Base-by-base conservation (phyloP, 345 rosid species). In the Viola odorata region DNA sequence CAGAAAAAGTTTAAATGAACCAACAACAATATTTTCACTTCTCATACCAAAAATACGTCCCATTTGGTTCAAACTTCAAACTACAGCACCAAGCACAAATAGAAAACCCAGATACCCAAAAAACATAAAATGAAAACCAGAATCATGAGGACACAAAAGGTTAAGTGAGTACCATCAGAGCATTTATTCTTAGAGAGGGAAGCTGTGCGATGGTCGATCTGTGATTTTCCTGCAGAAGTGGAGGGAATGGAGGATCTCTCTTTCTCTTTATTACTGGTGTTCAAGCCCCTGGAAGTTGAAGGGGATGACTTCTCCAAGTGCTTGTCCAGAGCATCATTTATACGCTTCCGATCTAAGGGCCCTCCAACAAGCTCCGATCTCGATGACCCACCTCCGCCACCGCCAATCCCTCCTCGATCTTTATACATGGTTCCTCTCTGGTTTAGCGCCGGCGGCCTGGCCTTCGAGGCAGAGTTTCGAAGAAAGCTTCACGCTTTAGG, bases 271-370 rank as follows among this genome's bases (percentile, higher is more conserved):
- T 38, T 52, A 52, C 14, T 32, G 41, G 73, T 73, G 58, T 67
- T 71, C 77, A 83, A 69, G 57, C 68, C 80, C 69, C 91, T 80
- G 38, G 97, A 88, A 64, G 97, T 84, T 14, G 95, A 88, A 50
- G 96, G 91, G 36, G 96, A 89, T 5, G 92, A 79, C 82, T 89
- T 91, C 83, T 85, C 91, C 0, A 91, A 80, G 59, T 91, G 96
- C 77, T 85, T 89, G 68, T 91, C 98, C 65, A 91, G 82, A 55
- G 89, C 95, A 71, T 89, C 94, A 49, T 84, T 89, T 75, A 91
- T 85, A 64, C 96, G 86, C 77, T 83, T 84, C 37, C 96, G 92
- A 81, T 91, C 98, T 55, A 80, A 64, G 54, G 78, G 73, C 50
- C 87, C 91, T 37, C 81, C 80, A n/a, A 84, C 83, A 54, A 87